Base-by-base conservation (phyloP, 495 filamentous ascomycete genomes). In the Penicillium silybi region DNA sequence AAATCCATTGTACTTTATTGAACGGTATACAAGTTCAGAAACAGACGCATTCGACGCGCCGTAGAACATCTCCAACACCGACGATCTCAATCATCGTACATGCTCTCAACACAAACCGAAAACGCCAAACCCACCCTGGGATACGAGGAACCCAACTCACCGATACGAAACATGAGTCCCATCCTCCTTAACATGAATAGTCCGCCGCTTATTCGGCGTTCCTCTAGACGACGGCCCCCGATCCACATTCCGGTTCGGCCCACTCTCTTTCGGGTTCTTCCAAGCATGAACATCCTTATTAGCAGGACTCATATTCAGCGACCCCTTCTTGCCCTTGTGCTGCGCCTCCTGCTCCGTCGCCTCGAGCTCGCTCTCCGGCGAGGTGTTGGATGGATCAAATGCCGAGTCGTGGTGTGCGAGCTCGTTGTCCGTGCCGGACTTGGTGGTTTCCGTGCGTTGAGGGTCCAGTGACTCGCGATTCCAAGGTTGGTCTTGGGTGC, bases 231-330 rank as follows among this genome's bases (percentile, higher is more conserved):
- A 63, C 43, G 55, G 68, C 32, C 55, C 61, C 47, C 70, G 71
- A 15, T 72, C 69, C 19, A 47, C 66, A 48, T 70, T 71, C 18
- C 63, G 67, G 52, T 75, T 74, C 16, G 78, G 62, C 7, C 75
- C 80, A 0, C 74, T 78, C 58, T 85, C 77, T 44, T 60, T 58
- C 25, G 64, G 50, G 6, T 64, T 66, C 48, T 76, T 63, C 60
- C 68, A 71, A 55, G 75, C 63, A 49, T 75, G 82, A n/a, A 82
- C 75, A 7, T 82, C 80, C 35, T 68, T 73, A 59, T 88, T 87
- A 18, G 78, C 81, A 0, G 80, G 76, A 42, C 79, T 83, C 40
- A 85, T 76, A 20, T 85, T 69, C 19, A 87, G 62, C 6, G 84
- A 80, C 76, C 34, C 65, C 61, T 8, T 53, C 44, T 51, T 64